These are phyloP conservation scores for Leptographium flavum DNA, from an alignment of 2,329 filamentous ascomycete genomes.

Conservation along the genomic window DNA sequence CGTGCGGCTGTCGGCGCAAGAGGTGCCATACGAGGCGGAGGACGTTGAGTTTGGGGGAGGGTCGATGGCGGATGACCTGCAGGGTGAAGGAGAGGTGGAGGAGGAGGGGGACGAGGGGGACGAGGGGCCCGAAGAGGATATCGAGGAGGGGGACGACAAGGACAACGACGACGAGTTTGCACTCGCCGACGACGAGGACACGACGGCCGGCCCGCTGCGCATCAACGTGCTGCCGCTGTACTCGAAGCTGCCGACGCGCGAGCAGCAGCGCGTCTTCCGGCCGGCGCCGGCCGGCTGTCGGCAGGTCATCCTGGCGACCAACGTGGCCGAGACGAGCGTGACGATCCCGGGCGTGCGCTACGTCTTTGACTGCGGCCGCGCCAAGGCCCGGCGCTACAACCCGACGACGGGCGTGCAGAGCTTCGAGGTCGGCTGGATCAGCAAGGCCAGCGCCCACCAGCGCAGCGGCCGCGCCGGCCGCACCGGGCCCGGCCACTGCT, in stretches of 20 bases:
- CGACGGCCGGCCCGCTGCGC: conserved; percentile 47
- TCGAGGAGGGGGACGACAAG: conserved; percentile 36
- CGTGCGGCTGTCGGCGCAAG: conserved; percentile 61
- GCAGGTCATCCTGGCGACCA: conserved; percentile 82
- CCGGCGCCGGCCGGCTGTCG: conserved; percentile 68
- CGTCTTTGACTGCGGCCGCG: conserved; percentile 86
- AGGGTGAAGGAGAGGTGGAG: conserved; percentile 16
- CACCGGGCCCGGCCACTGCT: conserved; percentile 92
- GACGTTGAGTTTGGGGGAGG: conserved; percentile 73
- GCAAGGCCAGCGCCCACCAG: conserved; percentile 89
- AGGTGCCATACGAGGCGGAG: conserved; percentile 69
- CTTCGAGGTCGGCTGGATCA: conserved; percentile 92
- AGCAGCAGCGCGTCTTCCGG: conserved; percentile 86
- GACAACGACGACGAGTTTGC: conserved; percentile 44
- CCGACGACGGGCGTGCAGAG: conserved; percentile 82
- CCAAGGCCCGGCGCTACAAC: conserved; percentile 86
- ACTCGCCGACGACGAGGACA: conserved; percentile 40
- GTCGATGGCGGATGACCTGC: too few species aligned
- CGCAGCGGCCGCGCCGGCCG: conserved; percentile 85
- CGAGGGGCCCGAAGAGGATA: conserved; percentile 28
- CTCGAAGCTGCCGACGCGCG: conserved; percentile 76
- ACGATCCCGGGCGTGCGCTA: conserved; percentile 93
- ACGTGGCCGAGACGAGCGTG: conserved; percentile 92
- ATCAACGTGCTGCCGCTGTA: conserved; percentile 90
- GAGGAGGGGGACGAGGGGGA: neutral